Base-by-base conservation (phyloP, 495 filamentous ascomycete species). In the Sporormia fimetaria region DNA sequence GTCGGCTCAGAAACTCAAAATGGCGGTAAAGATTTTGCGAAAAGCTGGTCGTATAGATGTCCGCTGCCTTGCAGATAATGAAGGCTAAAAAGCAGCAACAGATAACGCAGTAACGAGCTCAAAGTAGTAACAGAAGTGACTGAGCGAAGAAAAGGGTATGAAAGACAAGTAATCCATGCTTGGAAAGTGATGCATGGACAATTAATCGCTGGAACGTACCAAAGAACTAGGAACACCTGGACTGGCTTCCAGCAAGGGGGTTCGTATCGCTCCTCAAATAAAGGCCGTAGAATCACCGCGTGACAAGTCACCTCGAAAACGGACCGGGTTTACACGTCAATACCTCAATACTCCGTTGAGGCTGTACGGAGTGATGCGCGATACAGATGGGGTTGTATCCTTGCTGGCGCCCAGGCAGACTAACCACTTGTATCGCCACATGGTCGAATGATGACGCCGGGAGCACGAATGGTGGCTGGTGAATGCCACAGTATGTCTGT, bases 91-190 rank as follows among this genome's bases (percentile, higher is more conserved):
- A 27, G 25, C 7, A 12, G 12, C 7, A 27, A 27, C 25, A 27
- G 25, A 27, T 7, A 27, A 27, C 7, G 25, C 25, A 27, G 7
- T 7, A 27, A 27, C 7, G 25, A 27, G 25, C 12, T 27, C 25
- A 12, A 27, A 12, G 12, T 27, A 27, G 7, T n/a, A 27, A 27
- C 7, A 27, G 12, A 12, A 27, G 7, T 7, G 7, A 27, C 12
- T 7, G 25, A 27, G 25, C 33, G 7, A 10, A 36, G 15, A 36
- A 14, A 18, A 36, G 33, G 27, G 43, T 28, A 4, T 49, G 35
- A 11, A 57, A 21, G 7, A 57, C 41, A 3, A 51, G 41, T 20
- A 57, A 59, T n/a, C 38, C n/a, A n/a, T n/a, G n/a, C 27, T 9
- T 55, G 54, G 10, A 53, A 48, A 14, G 51, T 44, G 6, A 38